Evolutionary conservation across 331 rosid genomes (phyloP), one percentile per base, ranked within the genome.

Genomic region (Malus hybrid): DNA sequence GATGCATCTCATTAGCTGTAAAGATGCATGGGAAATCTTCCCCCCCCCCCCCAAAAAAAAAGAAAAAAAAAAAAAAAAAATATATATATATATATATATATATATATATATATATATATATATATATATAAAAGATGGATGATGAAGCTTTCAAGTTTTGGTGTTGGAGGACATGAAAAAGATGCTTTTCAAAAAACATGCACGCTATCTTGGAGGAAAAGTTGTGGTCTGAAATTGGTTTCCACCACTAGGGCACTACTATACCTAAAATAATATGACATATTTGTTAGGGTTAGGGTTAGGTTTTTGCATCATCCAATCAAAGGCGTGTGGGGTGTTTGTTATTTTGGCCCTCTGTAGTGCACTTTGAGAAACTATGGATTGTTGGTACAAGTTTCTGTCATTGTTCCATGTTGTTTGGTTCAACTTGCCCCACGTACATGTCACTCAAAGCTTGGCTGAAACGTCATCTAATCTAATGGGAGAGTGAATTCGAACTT

Each of bases 1-100:
- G 36, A 12, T 70, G 15, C 11, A 68, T 77, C 42, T 57, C 60
- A 48, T 68, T 69, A 66, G 75, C 77, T 78, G 82, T 75, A 78
- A 82, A 82, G 83, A 66, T 19, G 62, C 48, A 63, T n/a, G 33
- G 26, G 44, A 63, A 9, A 63, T 11, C 39, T 56, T 69, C 60
- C 39, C 22, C 52, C 62, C 39, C 8, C 10, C 7, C 11, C 48
- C 1, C 7, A 8, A 42, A 42, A 7, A 42, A 42, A 1, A 7
- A 7, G 10, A 44, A 55, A 32, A 7, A 19, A 6, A 19, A 26
- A 22, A 1, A 39, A 6, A 10, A 56, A 57, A 67, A 18, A 18
- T 6, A 34, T 7, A 34, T 34, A 34, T 34, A 34, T 34, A 34
- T 34, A 7, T 2, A 32, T 2, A 32, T 5, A 32, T 2, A 32